Percentiles rank a stretch among this genome's conserved stretches.
Conservation (phyloP, 2,329 filamentous ascomycete genomes). For the Rhynchosporium graminicola region DNA sequence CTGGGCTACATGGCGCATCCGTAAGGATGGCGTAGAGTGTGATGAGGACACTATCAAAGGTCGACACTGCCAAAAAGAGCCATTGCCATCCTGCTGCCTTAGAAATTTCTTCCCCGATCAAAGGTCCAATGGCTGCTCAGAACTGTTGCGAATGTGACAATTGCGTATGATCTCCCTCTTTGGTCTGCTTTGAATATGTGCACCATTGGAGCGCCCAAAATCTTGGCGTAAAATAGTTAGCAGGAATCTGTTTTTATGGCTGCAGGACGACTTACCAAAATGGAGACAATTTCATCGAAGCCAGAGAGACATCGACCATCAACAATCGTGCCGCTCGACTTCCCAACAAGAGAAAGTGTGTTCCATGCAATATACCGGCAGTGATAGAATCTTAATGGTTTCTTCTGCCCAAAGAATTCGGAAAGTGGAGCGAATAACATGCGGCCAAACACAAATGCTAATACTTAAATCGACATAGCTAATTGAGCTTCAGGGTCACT, state of each 20-base stretch:
- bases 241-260: background rate
- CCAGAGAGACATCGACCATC: slow-evolving; percentile 48
- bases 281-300: slow-evolving; percentile 47
- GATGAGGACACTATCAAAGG: slow-evolving; percentile 45
- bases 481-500: slow-evolving; percentile 46
- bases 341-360: slow-evolving; percentile 49
- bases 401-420: slow-evolving; percentile 48
- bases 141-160: slow-evolving; percentile 52
- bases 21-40: slow-evolving; percentile 49
- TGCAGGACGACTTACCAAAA: slow-evolving; percentile 44
- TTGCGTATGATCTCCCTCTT: slow-evolving; percentile 44
- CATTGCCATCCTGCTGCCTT: slow-evolving; percentile 52
- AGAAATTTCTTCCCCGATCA: slow-evolving; percentile 47
- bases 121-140: slow-evolving; percentile 55
- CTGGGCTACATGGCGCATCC: slow-evolving; percentile 49
- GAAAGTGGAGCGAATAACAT: slow-evolving; percentile 49
- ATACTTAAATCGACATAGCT: slow-evolving; percentile 46
- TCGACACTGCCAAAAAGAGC: slow-evolving; percentile 52
- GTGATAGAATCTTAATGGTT: slow-evolving; percentile 46
- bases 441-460: slow-evolving; percentile 52
- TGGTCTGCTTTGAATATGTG: slow-evolving; percentile 35
- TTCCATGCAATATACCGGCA: slow-evolving; percentile 55
- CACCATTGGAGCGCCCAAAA: background rate
- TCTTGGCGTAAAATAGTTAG: background rate
- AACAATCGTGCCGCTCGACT: slow-evolving; percentile 45